Evolutionary conservation across 2,329 filamentous ascomycete genomes (phyloP), one percentile per base, ranked within the genome.

Genomic region (Colletotrichum kahawae): DNA sequence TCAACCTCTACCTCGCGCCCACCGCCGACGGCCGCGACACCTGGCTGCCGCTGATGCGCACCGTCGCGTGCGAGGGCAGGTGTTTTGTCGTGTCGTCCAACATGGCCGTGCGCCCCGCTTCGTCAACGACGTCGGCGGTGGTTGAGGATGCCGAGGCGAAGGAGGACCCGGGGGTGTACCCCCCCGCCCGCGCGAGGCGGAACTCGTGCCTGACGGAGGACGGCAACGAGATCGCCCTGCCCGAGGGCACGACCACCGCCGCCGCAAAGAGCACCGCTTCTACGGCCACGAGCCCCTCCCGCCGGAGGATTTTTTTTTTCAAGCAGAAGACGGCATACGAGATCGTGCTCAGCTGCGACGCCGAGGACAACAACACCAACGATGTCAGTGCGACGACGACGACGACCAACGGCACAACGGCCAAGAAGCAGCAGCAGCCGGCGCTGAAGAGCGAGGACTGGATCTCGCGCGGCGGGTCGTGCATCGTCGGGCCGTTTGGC

Each of bases 1-100:
- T 98, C 80, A 98, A 98, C 82, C 86, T 98, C 14, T 98, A 96
- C 84, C 91, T 98, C 3, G 95, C 96, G 0, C 96, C 96, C 96
- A n/a, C n/a, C 1, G 96, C 96, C 2, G 96, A 98, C 85, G 91
- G 89, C 24, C 90, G 96, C 76, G 94, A 96, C 79, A 92, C 94
- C 0, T 98, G 96, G 96, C 84, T 95, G 29, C 86, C 92, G 0
- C 86, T 97, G n/a, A 93, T 98, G 92, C 90, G 93, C 67, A 98
- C 95, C 0, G 88, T 97, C 8, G 95, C 92, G 4, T 89, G 91
- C 68, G 96, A 98, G 83, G 94, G 95, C 0, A n/a, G 96, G 24
- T 95, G 95, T 78, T 96, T 97, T 78, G 95, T 98, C 21, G 86
- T 98, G 5, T 95, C 92, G 80, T 92, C 94, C 59, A 98, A 98